These are phyloP conservation scores for Rhynchospora pubera DNA, from an alignment of 176 grass and related monocot species.

Conservation along the genomic window DNA sequence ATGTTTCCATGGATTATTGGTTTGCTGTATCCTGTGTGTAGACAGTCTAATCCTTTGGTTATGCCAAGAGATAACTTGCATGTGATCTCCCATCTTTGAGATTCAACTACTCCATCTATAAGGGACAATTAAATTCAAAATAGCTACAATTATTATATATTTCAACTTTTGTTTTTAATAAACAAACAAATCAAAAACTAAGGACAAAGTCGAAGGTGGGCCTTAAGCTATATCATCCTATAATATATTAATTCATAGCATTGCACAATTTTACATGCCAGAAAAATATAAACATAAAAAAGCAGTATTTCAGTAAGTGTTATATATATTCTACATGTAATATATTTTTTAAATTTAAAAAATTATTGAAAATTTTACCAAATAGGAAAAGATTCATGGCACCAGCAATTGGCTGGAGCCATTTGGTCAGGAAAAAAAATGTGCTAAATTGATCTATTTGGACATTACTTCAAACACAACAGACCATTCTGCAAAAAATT, in stretches of 20 bases:
- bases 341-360: not conserved
- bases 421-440: not conserved
- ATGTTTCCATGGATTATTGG: slow-evolving; percentile 41
- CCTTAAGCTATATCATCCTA: not conserved
- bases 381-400: not conserved
- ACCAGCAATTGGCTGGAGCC: not conserved
- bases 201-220: not conserved
- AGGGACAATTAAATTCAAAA: not conserved
- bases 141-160: not conserved
- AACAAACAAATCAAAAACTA: not conserved
- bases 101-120: slow-evolving; percentile 42
- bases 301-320: not conserved
- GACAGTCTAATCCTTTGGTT: slow-evolving; percentile 29
- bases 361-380: not conserved
- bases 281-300: not conserved
- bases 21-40: slow-evolving; percentile 27
- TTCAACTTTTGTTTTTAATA: not conserved
- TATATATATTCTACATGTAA: not conserved
- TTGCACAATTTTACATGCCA: not conserved
- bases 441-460: not conserved
- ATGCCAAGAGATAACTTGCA: slow-evolving; percentile 38
- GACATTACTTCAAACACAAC: not conserved
- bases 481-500: not conserved
- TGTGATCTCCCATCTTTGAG: slow-evolving; percentile 41
- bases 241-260: not conserved